Evolutionary conservation across 495 filamentous ascomycete genomes (phyloP), one percentile per base, ranked within the genome.

Genomic region (Penicillium egyptiacum): DNA sequence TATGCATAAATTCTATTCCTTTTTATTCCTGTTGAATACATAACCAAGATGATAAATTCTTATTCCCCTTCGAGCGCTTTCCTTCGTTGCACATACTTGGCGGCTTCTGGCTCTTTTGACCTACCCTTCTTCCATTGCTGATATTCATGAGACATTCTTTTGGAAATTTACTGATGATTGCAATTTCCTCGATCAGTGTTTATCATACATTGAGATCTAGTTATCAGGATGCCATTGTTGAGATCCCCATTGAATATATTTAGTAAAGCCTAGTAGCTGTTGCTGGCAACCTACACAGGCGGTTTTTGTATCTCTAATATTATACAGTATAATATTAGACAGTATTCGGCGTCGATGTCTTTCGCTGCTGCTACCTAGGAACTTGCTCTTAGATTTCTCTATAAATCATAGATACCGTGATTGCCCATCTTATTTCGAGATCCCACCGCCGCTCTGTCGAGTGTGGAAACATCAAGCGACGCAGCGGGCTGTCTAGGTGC

Each of bases 21-120:
- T 35, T 22, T 52, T 52, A 49, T 11, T 60, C 8, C 28, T 20
- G 9, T 28, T 61, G 48, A 49, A 62, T 59, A 63, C 55, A 62
- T 57, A 59, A 53, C 46, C 26, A 37, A 37, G 19, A n/a, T 39
- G 35, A 23, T 51, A 33, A 53, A 64, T 51, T 42, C 50, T 30
- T 51, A 14, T 42, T n/a, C 16, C 46, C 44, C 22, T 59, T 30
- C 48, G 3, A 30, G 40, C 41, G 39, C 42, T 60, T 62, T 39
- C 43, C 46, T 63, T 58, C 47, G 35, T 50, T 67, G 57, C 58
- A 65, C 52, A 64, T 69, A 62, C 61, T 58, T 47, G 37, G 30
- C 14, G 43, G 48, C 39, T 8, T 40, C 16, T 30, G 37, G 4
- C 33, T 20, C 3, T 25, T 4, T 51, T 47, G 7, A 25, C 23